Evolutionary conservation across 2,329 filamentous ascomycete species (phyloP), one percentile per base, ranked within the genome.

Genomic region (Echinosphaeria canescens): DNA sequence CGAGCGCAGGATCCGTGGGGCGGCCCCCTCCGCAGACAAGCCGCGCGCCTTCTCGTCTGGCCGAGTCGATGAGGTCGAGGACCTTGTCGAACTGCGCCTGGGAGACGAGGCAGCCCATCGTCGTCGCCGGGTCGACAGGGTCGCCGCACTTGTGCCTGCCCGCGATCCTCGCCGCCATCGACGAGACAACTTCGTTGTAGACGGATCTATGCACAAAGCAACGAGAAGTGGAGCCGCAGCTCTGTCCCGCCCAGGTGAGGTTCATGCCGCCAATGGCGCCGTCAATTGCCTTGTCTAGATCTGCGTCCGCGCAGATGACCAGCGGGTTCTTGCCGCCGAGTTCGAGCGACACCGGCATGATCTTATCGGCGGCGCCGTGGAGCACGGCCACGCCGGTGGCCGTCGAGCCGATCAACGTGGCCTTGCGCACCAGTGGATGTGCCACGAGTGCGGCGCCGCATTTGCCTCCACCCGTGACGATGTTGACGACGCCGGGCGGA

Each of bases 351-450:
- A 68, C 62, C 42, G 66, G 67, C 48, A 68, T 69, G 47, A 62
- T 49, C 26, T 53, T 75, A 0, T 56, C 50, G 2, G 66, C 54
- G 2, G 73, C 71, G 51, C 65, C 59, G 43, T 74, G 75, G 71
- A 79, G 76, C 34, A 79, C 75, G 38, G 72, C 59, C 32, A 64
- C 62, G 16, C 68, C 74, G 2, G 72, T 79, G 6, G 54, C 54
- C 2, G 74, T 79, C 29, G 62, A 71, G 29, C 74, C 75, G 1
- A 73, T 79, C 36, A 80, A 79, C 4, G 72, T 71, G 30, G 80
- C 54, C 50, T 78, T 79, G 43, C 75, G 65, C 15, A 79, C 60
- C 27, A 59, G 56, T 5, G 62, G 48, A 41, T 79, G 72, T 32
- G 59, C 53, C 4, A 67, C 66, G 8, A 79, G 55, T 2, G 72